Conservation (phyloP, 129 eudicot genomes). For the Flaveria bidentis region DNA sequence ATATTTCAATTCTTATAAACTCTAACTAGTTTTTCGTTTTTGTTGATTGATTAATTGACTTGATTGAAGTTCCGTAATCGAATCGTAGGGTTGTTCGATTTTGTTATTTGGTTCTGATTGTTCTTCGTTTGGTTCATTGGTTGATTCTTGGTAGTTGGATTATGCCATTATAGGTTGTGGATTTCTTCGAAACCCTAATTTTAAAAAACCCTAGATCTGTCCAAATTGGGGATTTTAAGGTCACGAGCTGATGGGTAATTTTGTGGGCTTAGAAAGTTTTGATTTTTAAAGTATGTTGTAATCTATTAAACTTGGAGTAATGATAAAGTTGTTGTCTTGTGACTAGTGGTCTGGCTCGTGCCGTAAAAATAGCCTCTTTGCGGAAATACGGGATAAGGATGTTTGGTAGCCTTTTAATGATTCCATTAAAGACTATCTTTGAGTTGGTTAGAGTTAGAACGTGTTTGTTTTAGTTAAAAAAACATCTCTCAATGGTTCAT, state of each 20-base stretch:
- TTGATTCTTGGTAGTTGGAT: not conserved
- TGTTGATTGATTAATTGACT: not conserved
- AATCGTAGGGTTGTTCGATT: not conserved
- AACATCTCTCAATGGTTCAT: no score
- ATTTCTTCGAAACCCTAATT: slow-evolving; percentile 18
- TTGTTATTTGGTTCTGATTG: not conserved
- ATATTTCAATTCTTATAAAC: not conserved
- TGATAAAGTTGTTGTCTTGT: no score
- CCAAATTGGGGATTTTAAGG: not conserved
- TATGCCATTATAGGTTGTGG: not conserved
- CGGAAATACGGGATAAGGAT: no score
- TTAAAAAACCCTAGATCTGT: slow-evolving; percentile 26
- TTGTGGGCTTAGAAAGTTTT: not conserved
- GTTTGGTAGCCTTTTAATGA: no score
- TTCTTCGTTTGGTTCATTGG: not conserved
- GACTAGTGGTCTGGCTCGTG: no score
- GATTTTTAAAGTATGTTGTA: not conserved
- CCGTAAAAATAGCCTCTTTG: no score
- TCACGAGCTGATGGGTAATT: not conserved
- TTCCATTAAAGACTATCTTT: no score
- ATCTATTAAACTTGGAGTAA: no score
- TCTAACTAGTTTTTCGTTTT: not conserved
- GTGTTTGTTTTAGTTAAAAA: no score
- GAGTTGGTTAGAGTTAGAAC: no score
- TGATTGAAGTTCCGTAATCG: not conserved